phyloP scores from a whole-genome alignment of 371 early-diverging fungal species.

The Lichtheimia ornata region DNA sequence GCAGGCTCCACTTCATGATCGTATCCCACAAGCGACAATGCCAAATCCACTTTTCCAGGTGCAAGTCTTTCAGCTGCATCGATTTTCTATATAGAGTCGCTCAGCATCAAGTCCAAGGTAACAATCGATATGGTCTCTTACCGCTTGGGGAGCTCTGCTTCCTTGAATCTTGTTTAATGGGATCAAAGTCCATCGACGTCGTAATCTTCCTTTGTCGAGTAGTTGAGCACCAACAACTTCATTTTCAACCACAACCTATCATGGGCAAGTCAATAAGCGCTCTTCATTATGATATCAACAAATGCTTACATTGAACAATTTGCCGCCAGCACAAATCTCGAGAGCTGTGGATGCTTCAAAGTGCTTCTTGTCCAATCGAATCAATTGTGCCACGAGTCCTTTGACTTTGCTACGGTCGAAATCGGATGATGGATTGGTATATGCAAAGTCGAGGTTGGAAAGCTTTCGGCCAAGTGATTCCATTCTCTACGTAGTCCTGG shows the following conservation, averaged over 20 bases:
- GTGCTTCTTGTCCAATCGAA: conserved; percentile 68
- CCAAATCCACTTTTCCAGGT: conserved; percentile 84
- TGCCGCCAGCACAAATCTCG: conserved; percentile 93
- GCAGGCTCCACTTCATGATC: conserved; percentile 80
- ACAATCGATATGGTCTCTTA: conserved; percentile 17
- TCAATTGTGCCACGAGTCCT: conserved; percentile 90
- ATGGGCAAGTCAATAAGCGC: not conserved
- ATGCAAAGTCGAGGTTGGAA: conserved; percentile 69
- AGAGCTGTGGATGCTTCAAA: conserved; percentile 75
- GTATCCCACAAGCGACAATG: conserved; percentile 81
- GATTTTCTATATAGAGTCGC: conserved; percentile 40
- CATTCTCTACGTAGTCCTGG: conserved; percentile 29
- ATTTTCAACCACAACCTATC: conserved; percentile 89
- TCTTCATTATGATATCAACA: not conserved
- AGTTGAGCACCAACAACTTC: conserved; percentile 88
- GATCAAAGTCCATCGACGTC: conserved; percentile 92
- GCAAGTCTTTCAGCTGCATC: conserved; percentile 72
- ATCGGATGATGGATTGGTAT: conserved; percentile 71
- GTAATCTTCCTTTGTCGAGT: conserved; percentile 77
- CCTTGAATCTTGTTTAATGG: conserved; percentile 96
- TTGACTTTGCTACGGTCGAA: conserved; percentile 91
- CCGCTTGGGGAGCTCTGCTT: conserved; percentile 64
- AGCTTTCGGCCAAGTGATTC: conserved; percentile 52
- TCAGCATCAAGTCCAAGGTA: not conserved
- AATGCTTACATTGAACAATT: conserved; percentile 79